Conservation (phyloP, 805 yeast species). For the Komagataella ulmi region DNA sequence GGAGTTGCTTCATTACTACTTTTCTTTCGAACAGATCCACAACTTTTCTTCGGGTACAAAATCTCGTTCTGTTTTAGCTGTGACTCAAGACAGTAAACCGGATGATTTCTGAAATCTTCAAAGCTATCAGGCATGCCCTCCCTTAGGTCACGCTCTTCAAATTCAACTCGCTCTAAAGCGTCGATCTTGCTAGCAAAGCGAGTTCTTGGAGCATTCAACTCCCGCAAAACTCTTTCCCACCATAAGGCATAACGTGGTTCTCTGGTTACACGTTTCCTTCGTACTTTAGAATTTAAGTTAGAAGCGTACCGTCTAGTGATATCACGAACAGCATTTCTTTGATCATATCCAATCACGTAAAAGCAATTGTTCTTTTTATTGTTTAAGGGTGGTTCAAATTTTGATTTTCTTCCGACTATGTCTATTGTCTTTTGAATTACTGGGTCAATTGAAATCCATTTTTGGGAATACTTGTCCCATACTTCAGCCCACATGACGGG, state of each 20-base stretch:
- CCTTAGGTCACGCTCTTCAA: conserved; percentile 42
- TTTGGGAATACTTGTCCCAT: conserved; percentile 62
- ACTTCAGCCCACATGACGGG: conserved; percentile 93
- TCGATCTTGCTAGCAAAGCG: conserved; percentile 19
- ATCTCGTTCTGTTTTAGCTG: conserved; percentile 67
- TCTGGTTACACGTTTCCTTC: conserved; percentile 58
- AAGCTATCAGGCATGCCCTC: conserved; percentile 86
- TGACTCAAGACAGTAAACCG: conserved; percentile 66
- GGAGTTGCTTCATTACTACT: conserved; percentile 30
- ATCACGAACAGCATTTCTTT: conserved; percentile 54
- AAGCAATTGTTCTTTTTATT: conserved; percentile 46
- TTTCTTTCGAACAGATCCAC: conserved; percentile 57
- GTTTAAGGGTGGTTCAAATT: conserved; percentile 42
- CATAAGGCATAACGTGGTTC: conserved; percentile 44
- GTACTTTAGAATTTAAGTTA: conserved; percentile 57
- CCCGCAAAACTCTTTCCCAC: conserved; percentile 36
- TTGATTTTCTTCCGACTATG: conserved; percentile 35
- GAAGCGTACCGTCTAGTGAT: conserved; percentile 76
- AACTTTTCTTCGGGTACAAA: conserved; percentile 49
- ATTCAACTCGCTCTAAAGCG: conserved; percentile 45
- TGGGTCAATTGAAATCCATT: conserved; percentile 86
- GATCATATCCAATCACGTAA: conserved; percentile 71
- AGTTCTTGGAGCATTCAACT: conserved; percentile 7
- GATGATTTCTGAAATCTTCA: conserved; percentile 79
- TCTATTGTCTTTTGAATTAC: conserved; percentile 52